Conservation (phyloP, 176 grass and related monocot species). For the Aegilops longissima region DNA sequence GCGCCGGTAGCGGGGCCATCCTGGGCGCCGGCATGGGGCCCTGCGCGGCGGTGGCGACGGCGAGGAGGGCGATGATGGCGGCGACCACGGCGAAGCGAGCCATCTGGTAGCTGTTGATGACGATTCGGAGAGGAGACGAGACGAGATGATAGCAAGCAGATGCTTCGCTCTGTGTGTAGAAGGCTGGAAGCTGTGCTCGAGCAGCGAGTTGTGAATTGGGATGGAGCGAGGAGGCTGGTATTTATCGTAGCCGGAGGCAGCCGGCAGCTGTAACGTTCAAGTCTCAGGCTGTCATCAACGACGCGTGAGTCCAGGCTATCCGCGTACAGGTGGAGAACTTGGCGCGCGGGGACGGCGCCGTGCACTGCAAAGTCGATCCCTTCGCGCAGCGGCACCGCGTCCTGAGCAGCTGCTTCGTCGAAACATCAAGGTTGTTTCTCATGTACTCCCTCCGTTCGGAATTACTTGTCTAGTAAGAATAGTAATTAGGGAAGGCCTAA, state of each 20-base stretch:
- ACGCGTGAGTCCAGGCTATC: not conserved
- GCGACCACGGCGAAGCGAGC: constrained; percentile 21
- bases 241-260: constrained; percentile 23
- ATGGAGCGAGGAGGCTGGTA: not conserved
- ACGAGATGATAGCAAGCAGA: not conserved
- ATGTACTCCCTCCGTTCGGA: too few species aligned
- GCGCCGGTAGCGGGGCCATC: constrained; percentile 42
- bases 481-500: too few species aligned
- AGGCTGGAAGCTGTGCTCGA: not conserved
- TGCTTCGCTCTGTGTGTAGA: not conserved
- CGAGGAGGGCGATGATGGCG: constrained; percentile 30
- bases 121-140: not conserved
- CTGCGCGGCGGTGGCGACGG: constrained; percentile 30
- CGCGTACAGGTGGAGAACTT: not conserved
- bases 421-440: not conserved
- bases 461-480: too few species aligned
- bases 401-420: too few species aligned
- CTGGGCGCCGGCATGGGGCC: constrained; percentile 36
- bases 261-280: not conserved
- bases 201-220: not conserved
- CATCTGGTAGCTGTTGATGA: not conserved
- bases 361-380: not conserved
- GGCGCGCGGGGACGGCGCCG: too few species aligned
- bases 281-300: not conserved
- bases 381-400: constrained; percentile 3